Percentiles rank a stretch among this genome's conserved stretches.
Evolutionary conservation across 768 basidiomycete species (phyloP).

Genomic region (Trametes sanguinea): DNA sequence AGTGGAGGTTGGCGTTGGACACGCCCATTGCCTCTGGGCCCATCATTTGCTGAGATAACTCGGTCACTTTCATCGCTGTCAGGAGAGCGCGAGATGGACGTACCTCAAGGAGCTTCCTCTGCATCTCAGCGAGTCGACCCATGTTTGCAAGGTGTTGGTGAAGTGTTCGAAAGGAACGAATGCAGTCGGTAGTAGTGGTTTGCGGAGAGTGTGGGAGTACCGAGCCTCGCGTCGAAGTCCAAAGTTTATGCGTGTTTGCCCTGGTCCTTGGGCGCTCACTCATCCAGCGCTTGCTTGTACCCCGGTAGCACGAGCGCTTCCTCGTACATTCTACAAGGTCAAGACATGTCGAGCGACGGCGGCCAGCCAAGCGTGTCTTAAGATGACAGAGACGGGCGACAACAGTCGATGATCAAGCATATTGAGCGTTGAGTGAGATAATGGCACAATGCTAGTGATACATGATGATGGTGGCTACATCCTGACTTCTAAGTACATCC

Average conservation of each 20-base stretch:
- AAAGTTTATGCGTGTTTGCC: slow-evolving; percentile 11
- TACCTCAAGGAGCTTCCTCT: slow-evolving; percentile 84
- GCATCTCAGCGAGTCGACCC: slow-evolving; percentile 97
- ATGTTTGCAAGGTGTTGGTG: slow-evolving; percentile 41
- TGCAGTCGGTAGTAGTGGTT: neutral
- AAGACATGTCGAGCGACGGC: no score
- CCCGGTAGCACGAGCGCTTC: neutral
- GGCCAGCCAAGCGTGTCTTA: no score
- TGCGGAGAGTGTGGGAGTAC: neutral
- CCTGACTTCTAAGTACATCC: no score
- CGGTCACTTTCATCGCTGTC: slow-evolving; percentile 34
- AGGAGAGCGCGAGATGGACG: slow-evolving; percentile 17
- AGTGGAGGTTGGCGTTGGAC: slow-evolving; percentile 86
- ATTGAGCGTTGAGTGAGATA: no score
- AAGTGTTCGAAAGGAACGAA: neutral
- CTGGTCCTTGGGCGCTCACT: neutral
- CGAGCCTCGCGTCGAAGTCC: slow-evolving; percentile 3
- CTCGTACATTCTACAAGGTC: no score
- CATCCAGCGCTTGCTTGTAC: neutral
- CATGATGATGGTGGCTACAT: neutral
- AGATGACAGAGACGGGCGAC: no score
- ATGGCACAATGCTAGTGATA: no score
- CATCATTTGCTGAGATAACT: slow-evolving; percentile 85
- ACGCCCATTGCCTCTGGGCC: slow-evolving; percentile 99
- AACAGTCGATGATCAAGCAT: no score